Percentiles rank a stretch among this genome's conserved stretches.
phyloP scores from a whole-genome alignment of 1,139 yeast genomes.

The Geotrichum phurueaensis region DNA sequence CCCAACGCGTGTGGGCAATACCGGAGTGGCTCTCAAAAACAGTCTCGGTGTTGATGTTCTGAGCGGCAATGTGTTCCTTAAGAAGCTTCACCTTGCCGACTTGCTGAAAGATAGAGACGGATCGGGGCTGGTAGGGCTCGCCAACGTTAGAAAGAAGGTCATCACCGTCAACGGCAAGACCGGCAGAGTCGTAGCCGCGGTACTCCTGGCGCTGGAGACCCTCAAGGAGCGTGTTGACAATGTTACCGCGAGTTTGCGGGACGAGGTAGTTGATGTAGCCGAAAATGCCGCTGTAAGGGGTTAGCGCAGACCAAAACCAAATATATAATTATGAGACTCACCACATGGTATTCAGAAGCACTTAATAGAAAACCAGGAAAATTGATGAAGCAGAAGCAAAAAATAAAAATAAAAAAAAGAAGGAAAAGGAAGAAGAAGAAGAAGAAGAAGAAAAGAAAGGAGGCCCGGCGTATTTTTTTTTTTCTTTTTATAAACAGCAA shows the following conservation, averaged over 20 bases:
- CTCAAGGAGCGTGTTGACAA: constrained; percentile 79
- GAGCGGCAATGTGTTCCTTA: constrained; percentile 52
- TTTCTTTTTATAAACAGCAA: neutral
- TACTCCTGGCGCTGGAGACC: constrained; percentile 93
- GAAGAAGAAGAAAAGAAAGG: neutral
- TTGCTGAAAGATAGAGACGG: constrained; percentile 67
- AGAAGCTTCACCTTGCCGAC: constrained; percentile 88
- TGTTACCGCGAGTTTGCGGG: constrained; percentile 87
- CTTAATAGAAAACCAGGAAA: neutral
- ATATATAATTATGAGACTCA: constrained; percentile 4
- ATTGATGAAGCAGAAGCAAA: neutral
- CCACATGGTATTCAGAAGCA: constrained; percentile 7
- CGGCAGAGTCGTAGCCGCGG: constrained; percentile 97
- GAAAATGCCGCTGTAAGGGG: constrained; percentile 70
- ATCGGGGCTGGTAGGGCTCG: constrained; percentile 23
- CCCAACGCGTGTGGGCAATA: constrained; percentile 99
- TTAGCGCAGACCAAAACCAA: neutral
- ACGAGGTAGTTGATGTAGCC: constrained; percentile 96
- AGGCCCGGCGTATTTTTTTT: constrained; percentile 3
- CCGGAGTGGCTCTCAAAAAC: constrained; percentile 84
- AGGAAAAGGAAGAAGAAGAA: neutral
- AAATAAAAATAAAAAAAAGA: neutral
- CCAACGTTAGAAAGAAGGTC: constrained; percentile 32
- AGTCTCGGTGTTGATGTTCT: constrained; percentile 47
- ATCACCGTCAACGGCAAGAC: constrained; percentile 93